Evolutionary conservation across 805 yeast genomes (phyloP).

Genomic region (Priceomyces haplophilus): DNA sequence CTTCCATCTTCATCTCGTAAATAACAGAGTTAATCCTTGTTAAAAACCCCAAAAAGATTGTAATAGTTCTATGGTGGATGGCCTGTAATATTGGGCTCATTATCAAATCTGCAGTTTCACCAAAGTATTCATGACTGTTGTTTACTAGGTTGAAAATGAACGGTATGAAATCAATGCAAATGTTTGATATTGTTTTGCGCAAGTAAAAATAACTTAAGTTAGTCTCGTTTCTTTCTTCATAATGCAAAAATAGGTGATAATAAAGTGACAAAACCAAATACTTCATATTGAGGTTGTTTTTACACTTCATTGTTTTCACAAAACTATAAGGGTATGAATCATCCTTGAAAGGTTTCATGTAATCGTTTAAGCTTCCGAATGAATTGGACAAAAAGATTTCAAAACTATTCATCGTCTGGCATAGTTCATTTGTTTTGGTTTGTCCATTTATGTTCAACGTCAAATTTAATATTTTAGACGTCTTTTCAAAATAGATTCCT

Average conservation of each 20-base stretch:
- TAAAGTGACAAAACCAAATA: constrained; percentile 28
- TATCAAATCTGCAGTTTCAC: constrained; percentile 37
- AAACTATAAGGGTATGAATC: constrained; percentile 18
- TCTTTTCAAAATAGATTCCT: constrained; percentile 25
- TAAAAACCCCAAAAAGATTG: constrained; percentile 23
- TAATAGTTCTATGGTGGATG: constrained; percentile 27
- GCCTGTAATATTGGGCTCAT: constrained; percentile 38
- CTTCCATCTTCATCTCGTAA: constrained; percentile 15
- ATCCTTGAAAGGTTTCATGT: constrained; percentile 15
- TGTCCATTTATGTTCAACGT: constrained; percentile 18
- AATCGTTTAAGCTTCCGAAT: constrained; percentile 26
- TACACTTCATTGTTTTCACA: constrained; percentile 24
- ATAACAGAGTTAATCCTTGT: constrained; percentile 23
- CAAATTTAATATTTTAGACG: constrained; percentile 23
- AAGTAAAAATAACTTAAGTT: constrained; percentile 33
- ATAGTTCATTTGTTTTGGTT: constrained; percentile 18
- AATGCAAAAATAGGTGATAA: constrained; percentile 38
- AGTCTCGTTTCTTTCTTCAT: constrained; percentile 26
- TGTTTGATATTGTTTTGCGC: constrained; percentile 24
- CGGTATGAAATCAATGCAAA: constrained; percentile 29
- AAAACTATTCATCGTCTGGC: constrained; percentile 27
- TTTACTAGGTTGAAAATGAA: constrained; percentile 27
- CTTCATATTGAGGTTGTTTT: constrained; percentile 24
- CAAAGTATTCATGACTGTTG: constrained; percentile 37
- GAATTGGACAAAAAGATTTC: constrained; percentile 30